Evolutionary conservation across 1,139 yeast species (phyloP).

Genomic region (Eremothecium sinecaudum): DNA sequence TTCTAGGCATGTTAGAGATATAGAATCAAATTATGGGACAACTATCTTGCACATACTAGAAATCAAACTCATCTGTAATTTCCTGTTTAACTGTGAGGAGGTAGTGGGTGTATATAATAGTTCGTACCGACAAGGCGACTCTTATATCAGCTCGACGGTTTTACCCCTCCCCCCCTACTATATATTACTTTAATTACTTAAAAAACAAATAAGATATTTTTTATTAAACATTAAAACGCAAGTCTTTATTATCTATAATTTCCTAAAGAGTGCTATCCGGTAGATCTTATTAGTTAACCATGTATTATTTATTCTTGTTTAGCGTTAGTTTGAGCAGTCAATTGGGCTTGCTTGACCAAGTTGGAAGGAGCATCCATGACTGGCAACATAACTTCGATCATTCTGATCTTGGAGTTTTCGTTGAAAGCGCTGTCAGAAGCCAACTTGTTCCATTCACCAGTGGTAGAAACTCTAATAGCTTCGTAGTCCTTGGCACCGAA

Average conservation of each 20-base stretch:
- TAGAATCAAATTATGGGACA: too few relatives aligned
- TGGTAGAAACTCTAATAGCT: slow-evolving; percentile 47
- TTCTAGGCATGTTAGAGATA: slow-evolving; percentile 33
- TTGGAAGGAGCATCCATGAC: slow-evolving; percentile 74
- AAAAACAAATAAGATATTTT: too few relatives aligned
- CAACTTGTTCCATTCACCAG: slow-evolving; percentile 58
- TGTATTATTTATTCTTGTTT: slow-evolving; percentile 25
- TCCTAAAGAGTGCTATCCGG: slow-evolving; percentile 1
- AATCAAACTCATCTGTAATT: too few relatives aligned
- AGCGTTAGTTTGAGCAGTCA: slow-evolving; percentile 60
- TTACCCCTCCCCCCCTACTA: too few relatives aligned
- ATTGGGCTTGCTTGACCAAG: slow-evolving; percentile 65
- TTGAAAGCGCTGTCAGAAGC: slow-evolving; percentile 45
- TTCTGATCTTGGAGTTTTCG: slow-evolving; percentile 48
- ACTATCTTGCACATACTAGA: too few relatives aligned
- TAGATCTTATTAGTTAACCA: too few relatives aligned
- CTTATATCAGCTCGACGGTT: too few relatives aligned
- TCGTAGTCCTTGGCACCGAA: slow-evolving; percentile 55
- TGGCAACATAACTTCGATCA: slow-evolving; percentile 71
- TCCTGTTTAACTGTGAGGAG: too few relatives aligned
- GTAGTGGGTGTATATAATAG: too few relatives aligned
- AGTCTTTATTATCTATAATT: not conserved
- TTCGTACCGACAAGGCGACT: too few relatives aligned
- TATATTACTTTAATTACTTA: too few relatives aligned
- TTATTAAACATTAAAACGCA: slow-evolving; percentile 1